Evolutionary conservation across 208 protist species (phyloP), one percentile per base, ranked within the genome.

Genomic region (Crithidia expoeki): DNA sequence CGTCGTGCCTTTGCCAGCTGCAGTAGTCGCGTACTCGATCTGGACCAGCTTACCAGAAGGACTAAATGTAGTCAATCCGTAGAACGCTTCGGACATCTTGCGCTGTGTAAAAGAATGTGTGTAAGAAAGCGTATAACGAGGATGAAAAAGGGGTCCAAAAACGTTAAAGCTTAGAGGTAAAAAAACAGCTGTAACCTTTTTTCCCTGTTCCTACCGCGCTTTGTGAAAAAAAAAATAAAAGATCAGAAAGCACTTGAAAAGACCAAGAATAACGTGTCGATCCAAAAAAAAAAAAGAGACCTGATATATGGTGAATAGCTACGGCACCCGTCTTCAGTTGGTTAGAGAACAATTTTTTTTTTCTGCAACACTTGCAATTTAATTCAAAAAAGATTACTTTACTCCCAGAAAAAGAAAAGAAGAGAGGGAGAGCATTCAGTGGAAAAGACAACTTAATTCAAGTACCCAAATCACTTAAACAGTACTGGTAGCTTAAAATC

Each of bases 21-120:
- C 98, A 27, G 95, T 98, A 0, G 99, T 96, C 2, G 99, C 99
- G 86, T 99, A 99, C 79, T 99, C 99, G 76, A 99, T 99, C 84
- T 99, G 99, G 11, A 99, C 96, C n/a, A 99, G 92, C 81, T 99
- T 99, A 42, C 99, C 99, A 2, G 98, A 99, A 17, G 99, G 98
- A 79, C 93, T 98, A 90, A 99, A 99, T 4, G 99, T 99, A 2
- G 99, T 99, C 59, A 99, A 93, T 47, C 98, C 98, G 81, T 99
- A 99, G 44, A 85, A 92, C 52, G 98, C 98, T 47, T 98, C 90
- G 27, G 93, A 93, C 93, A 97, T 97, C 4, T 34, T 79, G 14
- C 10, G 10, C 4, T 16, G 4, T 72, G 28, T n/a, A 14, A 28
- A 28, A 3, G 34, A n/a, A n/a, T n/a, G n/a, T n/a, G n/a, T n/a